A percentile compares a stretch with the other conserved stretches of the same genome.
Conservation (phyloP, 306 rosid genomes). For the Cicer yamashitae region DNA sequence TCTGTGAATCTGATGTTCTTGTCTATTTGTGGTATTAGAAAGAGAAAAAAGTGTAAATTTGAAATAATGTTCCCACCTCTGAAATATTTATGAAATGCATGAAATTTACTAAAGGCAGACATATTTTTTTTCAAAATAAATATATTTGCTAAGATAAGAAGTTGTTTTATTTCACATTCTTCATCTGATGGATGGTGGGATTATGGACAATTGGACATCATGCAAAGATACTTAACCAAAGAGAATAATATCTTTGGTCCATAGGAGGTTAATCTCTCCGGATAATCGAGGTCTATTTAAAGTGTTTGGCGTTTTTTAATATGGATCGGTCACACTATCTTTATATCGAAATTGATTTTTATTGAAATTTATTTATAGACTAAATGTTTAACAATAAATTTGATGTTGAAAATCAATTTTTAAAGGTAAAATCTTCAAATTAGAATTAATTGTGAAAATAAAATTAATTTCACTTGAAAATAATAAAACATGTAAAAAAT, state of each 20-base stretch:
- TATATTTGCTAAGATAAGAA: not conserved
- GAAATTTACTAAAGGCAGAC: slow-evolving; percentile 27
- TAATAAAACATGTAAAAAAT: too few species aligned
- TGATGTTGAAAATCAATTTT: too few species aligned
- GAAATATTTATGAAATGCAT: slow-evolving; percentile 10
- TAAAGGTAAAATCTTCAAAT: too few species aligned
- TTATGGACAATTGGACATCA: not conserved
- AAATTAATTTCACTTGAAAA: too few species aligned
- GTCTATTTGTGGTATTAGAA: slow-evolving; percentile 1
- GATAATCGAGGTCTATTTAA: too few species aligned
- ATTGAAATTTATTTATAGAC: not conserved
- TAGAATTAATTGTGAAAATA: too few species aligned
- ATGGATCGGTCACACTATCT: too few species aligned
- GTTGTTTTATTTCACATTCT: not conserved
- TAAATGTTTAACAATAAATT: too few species aligned
- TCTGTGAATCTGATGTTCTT: slow-evolving; percentile 25
- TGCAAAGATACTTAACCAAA: too few species aligned
- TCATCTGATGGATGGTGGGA: slow-evolving; percentile 27
- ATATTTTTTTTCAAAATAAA: not conserved
- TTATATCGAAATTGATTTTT: not conserved
- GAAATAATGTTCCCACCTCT: slow-evolving; percentile 1
- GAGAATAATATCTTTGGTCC: too few species aligned
- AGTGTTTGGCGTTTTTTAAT: too few species aligned
- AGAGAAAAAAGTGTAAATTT: not conserved
- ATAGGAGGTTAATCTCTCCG: too few species aligned